Base-by-base conservation (phyloP, 2,329 filamentous ascomycete species). In the Phoma herbarum region DNA sequence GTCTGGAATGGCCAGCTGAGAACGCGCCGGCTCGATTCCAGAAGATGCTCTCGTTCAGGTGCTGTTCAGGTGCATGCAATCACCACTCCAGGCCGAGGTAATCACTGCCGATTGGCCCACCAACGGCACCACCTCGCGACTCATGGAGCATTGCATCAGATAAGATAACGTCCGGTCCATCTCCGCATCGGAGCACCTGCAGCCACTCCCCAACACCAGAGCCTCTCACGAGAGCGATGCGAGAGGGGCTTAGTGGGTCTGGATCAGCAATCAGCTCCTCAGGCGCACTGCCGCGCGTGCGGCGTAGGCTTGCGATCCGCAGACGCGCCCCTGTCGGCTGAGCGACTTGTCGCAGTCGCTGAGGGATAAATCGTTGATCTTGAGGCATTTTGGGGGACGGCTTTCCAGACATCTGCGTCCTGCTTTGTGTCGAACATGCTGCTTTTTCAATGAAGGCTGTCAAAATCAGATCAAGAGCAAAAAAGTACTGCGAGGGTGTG, bases 31-130 rank as follows among this genome's bases (percentile, higher is more conserved):
- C 50, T 35, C 26, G 59, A 41, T 67, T 67, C 65, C 60, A 66
- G 65, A 67, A 67, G 63, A 60, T 66, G 53, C 65, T 63, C 31
- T 31, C 45, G 45, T 41, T 49, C 56, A 59, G 44, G 31, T 47
- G 57, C 51, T 45, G 45, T 50, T 54, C 50, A 59, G 50, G 25
- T 51, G 57, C 51, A 54, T 46, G 37, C 41, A 25, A 25, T 43
- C 41, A 43, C 23, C 22, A 26, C 26, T 22, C 39, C 39, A 43
- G 49, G 50, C 59, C 59, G 59, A 61, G 59, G 59, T 58, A 46
- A 57, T 47, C 42, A 39, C 41, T 47, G 43, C 54, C 55, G 43
- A 52, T 48, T 52, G 20, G 39, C 26, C 31, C 33, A n/a, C 29
- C 18, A 39, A 48, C 50, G 28, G 11, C 16, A 35, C 31, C 11